phyloP scores from a whole-genome alignment of 805 yeast genomes.

The Cyberlindnera meyerae region DNA sequence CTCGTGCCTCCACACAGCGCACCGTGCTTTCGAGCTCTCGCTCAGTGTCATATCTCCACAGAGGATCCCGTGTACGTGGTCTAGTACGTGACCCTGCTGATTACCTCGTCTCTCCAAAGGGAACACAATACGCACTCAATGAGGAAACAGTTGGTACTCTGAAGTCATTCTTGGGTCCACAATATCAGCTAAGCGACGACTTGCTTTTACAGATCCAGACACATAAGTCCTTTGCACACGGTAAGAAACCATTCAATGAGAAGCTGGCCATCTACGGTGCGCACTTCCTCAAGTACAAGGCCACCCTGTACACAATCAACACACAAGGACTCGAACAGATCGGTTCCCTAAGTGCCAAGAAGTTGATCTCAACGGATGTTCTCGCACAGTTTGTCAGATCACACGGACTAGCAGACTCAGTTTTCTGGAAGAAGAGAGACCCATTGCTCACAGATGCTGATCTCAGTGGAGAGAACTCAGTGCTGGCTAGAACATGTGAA shows the following conservation, averaged over 20 bases:
- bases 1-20: background rate
- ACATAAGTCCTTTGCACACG: conserved; percentile 93
- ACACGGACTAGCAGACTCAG: conserved; percentile 42
- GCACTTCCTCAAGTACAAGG: conserved; percentile 47
- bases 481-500: conserved; percentile 47
- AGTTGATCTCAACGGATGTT: conserved; percentile 44
- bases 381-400: conserved; percentile 49
- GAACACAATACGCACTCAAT: conserved; percentile 48
- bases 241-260: conserved; percentile 84
- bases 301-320: conserved; percentile 29
- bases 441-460: conserved; percentile 39
- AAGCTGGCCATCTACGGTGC: conserved; percentile 70
- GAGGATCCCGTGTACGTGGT: conserved; percentile 59
- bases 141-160: conserved; percentile 45
- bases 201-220: conserved; percentile 76
- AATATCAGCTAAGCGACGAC: conserved; percentile 53
- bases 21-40: conserved; percentile 16
- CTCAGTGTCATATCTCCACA: conserved; percentile 35
- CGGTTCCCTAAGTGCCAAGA: conserved; percentile 51
- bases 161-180: conserved; percentile 44
- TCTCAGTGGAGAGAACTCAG: conserved; percentile 51
- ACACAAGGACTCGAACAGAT: conserved; percentile 40
- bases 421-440: conserved; percentile 65
- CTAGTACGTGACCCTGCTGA: conserved; percentile 67
- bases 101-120: conserved; percentile 43